Evolutionary conservation across 176 grass and related monocot genomes (phyloP).

Genomic region (Avena insularis): DNA sequence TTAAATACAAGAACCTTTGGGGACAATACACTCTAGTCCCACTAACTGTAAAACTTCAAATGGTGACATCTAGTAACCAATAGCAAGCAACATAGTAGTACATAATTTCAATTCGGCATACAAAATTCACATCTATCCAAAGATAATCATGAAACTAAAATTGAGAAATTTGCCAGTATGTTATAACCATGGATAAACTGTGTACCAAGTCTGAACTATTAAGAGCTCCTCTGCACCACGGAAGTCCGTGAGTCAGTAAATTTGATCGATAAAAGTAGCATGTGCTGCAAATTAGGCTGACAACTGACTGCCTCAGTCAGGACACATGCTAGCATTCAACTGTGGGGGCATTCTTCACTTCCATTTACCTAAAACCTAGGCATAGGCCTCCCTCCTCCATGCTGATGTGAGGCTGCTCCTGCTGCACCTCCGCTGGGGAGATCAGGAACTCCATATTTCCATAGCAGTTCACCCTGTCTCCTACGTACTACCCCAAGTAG

Average conservation of each 20-base stretch:
- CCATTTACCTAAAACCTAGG: background rate
- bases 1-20: background rate
- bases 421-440: background rate
- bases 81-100: background rate
- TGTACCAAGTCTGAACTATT: background rate
- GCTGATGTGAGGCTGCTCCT: background rate
- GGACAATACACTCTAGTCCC: background rate
- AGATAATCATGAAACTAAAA: background rate
- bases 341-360: background rate
- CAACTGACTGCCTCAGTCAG: background rate
- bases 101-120: slow-evolving; percentile 12
- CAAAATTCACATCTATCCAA: background rate
- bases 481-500: background rate
- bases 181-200: background rate
- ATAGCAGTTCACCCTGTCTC: background rate
- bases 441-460: background rate
- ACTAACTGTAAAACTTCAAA: background rate
- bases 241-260: background rate
- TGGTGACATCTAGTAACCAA: slow-evolving; percentile 5
- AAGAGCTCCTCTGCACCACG: background rate
- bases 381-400: background rate
- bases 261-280: background rate
- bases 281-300: background rate
- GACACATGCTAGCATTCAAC: background rate
- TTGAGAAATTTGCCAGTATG: background rate